A percentile compares a stretch with the other conserved stretches of the same genome.
These are phyloP conservation scores for Entomophthora muscae DNA, from an alignment of 371 early-diverging fungal species.

Conservation along the genomic window DNA sequence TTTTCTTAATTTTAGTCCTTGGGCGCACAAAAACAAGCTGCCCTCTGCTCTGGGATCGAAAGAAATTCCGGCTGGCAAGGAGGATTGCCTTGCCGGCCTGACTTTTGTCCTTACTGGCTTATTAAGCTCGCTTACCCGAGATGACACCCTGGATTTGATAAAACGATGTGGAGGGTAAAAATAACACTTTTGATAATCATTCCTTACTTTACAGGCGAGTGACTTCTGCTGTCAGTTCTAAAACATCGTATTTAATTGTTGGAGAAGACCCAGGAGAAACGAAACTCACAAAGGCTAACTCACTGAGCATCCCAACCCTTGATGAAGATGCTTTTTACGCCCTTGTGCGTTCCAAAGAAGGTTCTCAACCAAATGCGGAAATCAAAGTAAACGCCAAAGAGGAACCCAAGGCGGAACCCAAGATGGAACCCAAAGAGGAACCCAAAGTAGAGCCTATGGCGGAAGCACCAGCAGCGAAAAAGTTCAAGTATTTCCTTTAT, in stretches of 20 bases:
- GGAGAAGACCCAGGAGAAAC: constrained; percentile 88
- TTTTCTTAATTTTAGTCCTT: neutral
- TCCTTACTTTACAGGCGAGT: constrained; percentile 36
- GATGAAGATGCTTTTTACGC: neutral
- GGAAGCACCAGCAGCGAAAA: neutral
- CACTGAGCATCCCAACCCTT: constrained; percentile 31
- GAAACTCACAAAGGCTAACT: constrained; percentile 76
- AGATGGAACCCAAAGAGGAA: too few species aligned
- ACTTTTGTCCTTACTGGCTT: constrained; percentile 93
- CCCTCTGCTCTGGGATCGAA: constrained; percentile 55
- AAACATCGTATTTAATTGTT: constrained; percentile 78
- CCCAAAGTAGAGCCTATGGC: neutral
- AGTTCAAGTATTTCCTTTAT: neutral
- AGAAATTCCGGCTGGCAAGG: constrained; percentile 54
- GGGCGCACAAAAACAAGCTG: constrained; percentile 13
- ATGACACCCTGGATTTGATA: constrained; percentile 59
- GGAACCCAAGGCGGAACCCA: too few species aligned
- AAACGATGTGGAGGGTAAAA: constrained; percentile 88
- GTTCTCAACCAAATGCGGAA: neutral
- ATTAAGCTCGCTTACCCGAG: constrained; percentile 51
- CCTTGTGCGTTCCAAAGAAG: neutral
- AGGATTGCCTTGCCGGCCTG: constrained; percentile 55
- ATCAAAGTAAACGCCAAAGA: too few species aligned
- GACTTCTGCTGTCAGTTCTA: constrained; percentile 66
- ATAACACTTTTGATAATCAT: constrained; percentile 5